These are phyloP conservation scores for Zasmidium angulare DNA, from an alignment of 2,329 filamentous ascomycete genomes.

Conservation along the genomic window DNA sequence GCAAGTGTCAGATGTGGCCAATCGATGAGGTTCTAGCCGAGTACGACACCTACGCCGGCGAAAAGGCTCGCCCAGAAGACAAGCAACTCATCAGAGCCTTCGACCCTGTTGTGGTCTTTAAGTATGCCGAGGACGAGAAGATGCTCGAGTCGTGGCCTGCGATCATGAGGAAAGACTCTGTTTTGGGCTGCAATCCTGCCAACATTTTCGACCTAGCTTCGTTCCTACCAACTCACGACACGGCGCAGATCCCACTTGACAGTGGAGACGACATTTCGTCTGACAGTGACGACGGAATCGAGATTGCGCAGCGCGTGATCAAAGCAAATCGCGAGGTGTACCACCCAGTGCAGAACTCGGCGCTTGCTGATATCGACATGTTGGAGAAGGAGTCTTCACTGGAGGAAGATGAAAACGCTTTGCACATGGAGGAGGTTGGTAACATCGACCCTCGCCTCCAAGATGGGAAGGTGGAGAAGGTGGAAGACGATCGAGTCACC, in stretches of 20 bases:
- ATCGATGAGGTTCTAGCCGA: conserved; percentile 65
- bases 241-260: not conserved
- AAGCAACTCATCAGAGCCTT: conserved; percentile 46
- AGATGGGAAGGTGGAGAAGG: not conserved
- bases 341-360: not conserved
- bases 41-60: conserved; percentile 63
- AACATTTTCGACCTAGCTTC: conserved; percentile 5
- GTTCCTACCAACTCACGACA: conserved; percentile 1
- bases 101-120: conserved; percentile 42
- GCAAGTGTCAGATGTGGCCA: conserved; percentile 70
- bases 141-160: not conserved
- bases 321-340: not conserved
- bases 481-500: not conserved
- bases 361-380: not conserved
- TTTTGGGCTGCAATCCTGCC: not conserved
- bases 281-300: not conserved
- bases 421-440: not conserved
- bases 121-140: conserved; percentile 21
- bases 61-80: conserved; percentile 51
- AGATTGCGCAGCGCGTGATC: not conserved
- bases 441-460: not conserved
- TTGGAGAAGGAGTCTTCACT: not conserved
- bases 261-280: not conserved
- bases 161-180: not conserved
- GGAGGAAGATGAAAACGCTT: not conserved